phyloP scores from a whole-genome alignment of 2,329 filamentous ascomycete genomes.

The Ceratocystis colombiana region DNA sequence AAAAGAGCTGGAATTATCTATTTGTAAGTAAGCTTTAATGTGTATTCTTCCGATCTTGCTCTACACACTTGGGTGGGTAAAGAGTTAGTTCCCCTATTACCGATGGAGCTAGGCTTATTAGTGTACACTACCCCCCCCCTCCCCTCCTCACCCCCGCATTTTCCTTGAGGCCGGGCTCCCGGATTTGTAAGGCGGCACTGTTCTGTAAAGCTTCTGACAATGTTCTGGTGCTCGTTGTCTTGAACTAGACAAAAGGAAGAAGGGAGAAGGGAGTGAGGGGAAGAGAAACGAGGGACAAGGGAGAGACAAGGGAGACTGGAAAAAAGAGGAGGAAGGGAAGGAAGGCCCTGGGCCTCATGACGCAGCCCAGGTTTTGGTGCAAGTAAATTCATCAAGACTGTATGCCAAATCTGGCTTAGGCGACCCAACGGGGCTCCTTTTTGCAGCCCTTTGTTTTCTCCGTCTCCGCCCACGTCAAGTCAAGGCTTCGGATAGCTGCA shows the following conservation, averaged over 20 bases:
- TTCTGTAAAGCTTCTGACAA: neutral
- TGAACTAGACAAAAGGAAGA: neutral
- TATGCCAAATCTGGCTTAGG: slow-evolving; percentile 13
- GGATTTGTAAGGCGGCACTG: slow-evolving; percentile 5
- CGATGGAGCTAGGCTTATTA: neutral
- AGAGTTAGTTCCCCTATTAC: neutral
- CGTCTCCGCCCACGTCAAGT: slow-evolving; percentile 9
- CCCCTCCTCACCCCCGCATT: neutral
- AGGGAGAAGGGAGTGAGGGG: neutral
- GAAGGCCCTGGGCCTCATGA: slow-evolving; percentile 6
- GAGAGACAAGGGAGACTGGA: neutral
- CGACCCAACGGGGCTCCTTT: neutral
- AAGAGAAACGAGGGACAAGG: neutral
- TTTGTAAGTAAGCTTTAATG: too few relatives aligned
- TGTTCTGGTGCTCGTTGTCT: neutral
- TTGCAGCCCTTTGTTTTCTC: slow-evolving; percentile 10
- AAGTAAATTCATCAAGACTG: neutral
- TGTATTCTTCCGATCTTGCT: neutral
- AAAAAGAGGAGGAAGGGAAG: slow-evolving; percentile 3
- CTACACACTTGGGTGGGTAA: neutral
- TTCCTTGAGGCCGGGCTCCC: slow-evolving; percentile 4
- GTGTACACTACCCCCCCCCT: neutral
- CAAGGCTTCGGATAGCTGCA: neutral
- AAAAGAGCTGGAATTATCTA: too few relatives aligned
- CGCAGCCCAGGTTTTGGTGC: neutral